phyloP scores from a whole-genome alignment of 2,329 filamentous ascomycete species.

The Pseudocercospora crystallina region DNA sequence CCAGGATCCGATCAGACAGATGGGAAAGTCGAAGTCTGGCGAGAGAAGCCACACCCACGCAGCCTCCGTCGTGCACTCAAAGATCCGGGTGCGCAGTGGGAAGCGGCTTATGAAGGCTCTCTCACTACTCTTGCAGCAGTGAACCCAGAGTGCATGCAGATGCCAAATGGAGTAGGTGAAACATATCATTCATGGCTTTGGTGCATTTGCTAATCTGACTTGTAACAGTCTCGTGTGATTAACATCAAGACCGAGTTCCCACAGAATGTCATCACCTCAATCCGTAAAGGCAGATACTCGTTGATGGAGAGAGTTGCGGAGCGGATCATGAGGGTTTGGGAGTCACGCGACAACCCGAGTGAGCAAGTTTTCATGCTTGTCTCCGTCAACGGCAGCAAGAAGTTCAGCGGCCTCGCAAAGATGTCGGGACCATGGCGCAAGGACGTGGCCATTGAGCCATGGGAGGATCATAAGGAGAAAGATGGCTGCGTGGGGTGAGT shows the following conservation, averaged over 20 bases:
- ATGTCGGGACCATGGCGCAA: constrained; percentile 28
- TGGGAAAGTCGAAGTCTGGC: constrained; percentile 15
- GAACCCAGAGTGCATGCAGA: constrained; percentile 30
- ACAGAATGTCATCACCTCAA: constrained; percentile 25
- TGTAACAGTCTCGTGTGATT: constrained; percentile 27
- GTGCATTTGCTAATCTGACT: constrained; percentile 13
- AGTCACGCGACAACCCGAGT: constrained; percentile 15
- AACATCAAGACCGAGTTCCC: constrained; percentile 33
- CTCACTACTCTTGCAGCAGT: constrained; percentile 20
- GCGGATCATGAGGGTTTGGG: constrained; percentile 30
- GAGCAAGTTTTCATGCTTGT: constrained; percentile 33
- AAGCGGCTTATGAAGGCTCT: constrained; percentile 25
- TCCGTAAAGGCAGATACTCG: constrained; percentile 22
- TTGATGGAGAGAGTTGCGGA: constrained; percentile 26
- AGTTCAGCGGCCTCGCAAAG: constrained; percentile 34
- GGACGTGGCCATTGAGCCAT: constrained; percentile 21
- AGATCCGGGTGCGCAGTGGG: constrained; percentile 19
- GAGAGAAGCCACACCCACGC: constrained; percentile 11
- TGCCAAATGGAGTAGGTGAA: constrained; percentile 27
- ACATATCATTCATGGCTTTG: background rate
- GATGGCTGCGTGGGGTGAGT: constrained; percentile 15
- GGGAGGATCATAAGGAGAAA: constrained; percentile 17
- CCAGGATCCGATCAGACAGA: too few relatives aligned
- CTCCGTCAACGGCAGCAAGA: constrained; percentile 31
- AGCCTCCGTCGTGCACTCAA: constrained; percentile 23